Evolutionary conservation across 805 yeast species (phyloP), one percentile per base, ranked within the genome.

Genomic region (Saccharomycopsis amapae): DNA sequence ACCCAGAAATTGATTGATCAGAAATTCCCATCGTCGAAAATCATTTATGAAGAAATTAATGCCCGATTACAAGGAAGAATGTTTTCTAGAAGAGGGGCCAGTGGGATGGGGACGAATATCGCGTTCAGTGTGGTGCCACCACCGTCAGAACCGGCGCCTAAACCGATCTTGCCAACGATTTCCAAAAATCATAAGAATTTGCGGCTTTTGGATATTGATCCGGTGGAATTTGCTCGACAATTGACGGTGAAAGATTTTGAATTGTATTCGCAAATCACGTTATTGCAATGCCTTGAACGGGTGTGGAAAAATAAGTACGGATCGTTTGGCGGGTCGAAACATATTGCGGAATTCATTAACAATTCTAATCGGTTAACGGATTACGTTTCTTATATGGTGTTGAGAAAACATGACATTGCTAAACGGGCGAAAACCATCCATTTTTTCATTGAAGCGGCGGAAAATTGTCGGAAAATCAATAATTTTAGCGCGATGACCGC

Each of bases 401-500:
- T 90, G 46, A 66, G 75, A 35, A 78, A 78, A 49, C 63, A 67
- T 6, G 94, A 86, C 43, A 60, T 75, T 2, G 73, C 76, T 53
- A 76, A 75, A 53, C 73, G 97, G 55, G 87, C 84, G 2, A 76
- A 69, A 39, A 63, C 78, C 5, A 78, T 90, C 51, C 71, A 79
- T 47, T 84, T 76, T 62, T 86, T 86, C 59, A 83, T 90, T 33
- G 72, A 72, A 26, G 84, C 86, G 25, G 95, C 96, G 1, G 88
- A 83, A 50, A 76, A 78, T 56, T 78, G 95, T 57, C 71, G 85
- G 25, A 74, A 71, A 47, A 65, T 85, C 56, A 85, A 86, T 58
- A 90, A 90, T 60, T 90, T 79, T 59, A 82, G 94, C 7, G 79
- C 94, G 4, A 83, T 90, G 93, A 89, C 96, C 4, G 96, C 97